Evolutionary conservation across 2,329 filamentous ascomycete species (phyloP), one percentile per base, ranked within the genome.

Genomic region (Pseudogymnoascus sp.): DNA sequence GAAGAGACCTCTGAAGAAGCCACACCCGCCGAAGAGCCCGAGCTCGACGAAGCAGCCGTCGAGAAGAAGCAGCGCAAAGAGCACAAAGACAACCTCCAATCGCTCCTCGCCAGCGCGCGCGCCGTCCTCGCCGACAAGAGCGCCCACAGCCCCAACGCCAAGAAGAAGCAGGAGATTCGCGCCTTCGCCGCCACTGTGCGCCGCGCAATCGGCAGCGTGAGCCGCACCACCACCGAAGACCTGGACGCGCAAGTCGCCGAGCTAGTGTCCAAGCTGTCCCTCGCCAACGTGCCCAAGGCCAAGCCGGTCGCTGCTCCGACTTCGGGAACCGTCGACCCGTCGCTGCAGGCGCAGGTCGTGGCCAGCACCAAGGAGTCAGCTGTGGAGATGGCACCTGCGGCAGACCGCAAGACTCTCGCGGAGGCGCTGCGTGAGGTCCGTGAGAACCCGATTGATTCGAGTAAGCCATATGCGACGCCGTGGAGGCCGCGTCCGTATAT

Each of bases 401-500:
- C 69, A 25, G 66, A 68, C 61, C 13, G 36, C n/a, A 14, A 60
- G 63, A 60, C 45, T 36, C 60, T 70, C 3, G 62, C 63, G 10
- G 23, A 66, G 39, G 64, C 64, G 13, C 45, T 71, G 11, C 23
- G 36, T 14, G 51, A 64, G 14, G 80, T 63, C 79, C 84, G 69
- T 83, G 85, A 92, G 74, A 96, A 97, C 77, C 89, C 91, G 0
- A 77, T 88, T 65, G 91, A 97, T 76, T 76, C 78, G 25, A 78
- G 76, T 64, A 96, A 96, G 78, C 91, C 95, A 3, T 99, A 99
- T 75, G 84, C 84, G 4, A 97, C 93, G 1, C 95, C 95, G 11
- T 99, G 95, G 95, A 79, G 83, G 68, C 95, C 95, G 11, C 84
- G 92, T 64, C 83, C 89, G 62, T 98, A 85, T 77, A 96, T 99